phyloP scores from a whole-genome alignment of 1,139 yeast genomes.

The Yamadazyma jaroonii region DNA sequence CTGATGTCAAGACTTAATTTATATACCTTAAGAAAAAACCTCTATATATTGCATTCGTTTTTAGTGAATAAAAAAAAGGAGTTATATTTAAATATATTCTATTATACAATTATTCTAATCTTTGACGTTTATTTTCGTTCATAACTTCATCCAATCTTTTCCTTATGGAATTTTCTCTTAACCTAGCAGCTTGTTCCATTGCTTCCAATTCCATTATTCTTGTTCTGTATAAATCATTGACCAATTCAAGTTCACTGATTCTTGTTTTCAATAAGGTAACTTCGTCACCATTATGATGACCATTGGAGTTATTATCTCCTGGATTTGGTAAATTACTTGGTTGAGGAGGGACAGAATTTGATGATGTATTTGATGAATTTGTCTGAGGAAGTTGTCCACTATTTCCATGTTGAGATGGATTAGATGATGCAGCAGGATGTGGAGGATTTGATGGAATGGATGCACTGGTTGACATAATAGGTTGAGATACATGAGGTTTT shows the following conservation, averaged over 20 bases:
- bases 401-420: background rate
- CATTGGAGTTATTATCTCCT: conserved; percentile 1
- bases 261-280: conserved; percentile 63
- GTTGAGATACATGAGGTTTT: background rate
- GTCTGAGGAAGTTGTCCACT: background rate
- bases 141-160: conserved; percentile 48
- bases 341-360: background rate
- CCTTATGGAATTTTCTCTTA: conserved; percentile 49
- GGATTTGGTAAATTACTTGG: background rate
- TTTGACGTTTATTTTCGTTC: conserved; percentile 23
- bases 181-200: conserved; percentile 57
- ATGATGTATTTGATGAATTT: background rate
- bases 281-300: conserved; percentile 30
- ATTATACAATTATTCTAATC: conserved; percentile 10
- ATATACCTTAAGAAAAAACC: background rate
- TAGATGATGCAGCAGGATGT: background rate
- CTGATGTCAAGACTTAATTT: conserved; percentile 79
- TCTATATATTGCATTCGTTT: background rate
- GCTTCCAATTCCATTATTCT: conserved; percentile 81
- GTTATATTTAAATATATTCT: background rate
- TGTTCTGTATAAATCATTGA: conserved; percentile 80
- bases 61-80: background rate
- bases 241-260: conserved; percentile 85
- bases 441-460: conserved; percentile 1
- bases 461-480: background rate